Conservation (phyloP, 768 basidiomycete genomes). For the Chalciporus chontae region DNA sequence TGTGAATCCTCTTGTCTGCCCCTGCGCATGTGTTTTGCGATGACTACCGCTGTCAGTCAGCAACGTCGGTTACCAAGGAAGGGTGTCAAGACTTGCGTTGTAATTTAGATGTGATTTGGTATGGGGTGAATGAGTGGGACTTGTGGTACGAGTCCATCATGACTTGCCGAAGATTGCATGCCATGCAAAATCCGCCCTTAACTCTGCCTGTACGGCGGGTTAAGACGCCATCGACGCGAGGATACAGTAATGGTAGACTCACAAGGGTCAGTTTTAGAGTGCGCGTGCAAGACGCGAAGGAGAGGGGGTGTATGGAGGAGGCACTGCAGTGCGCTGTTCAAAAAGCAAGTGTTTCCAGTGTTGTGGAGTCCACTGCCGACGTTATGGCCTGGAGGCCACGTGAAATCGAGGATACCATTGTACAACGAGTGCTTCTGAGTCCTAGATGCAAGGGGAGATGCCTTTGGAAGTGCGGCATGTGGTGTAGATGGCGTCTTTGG, state of each 20-base stretch:
- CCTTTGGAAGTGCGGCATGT: slow-evolving; percentile 28
- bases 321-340: slow-evolving; percentile 93
- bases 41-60: slow-evolving; percentile 45
- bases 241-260: slow-evolving; percentile 27
- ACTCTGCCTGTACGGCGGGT: slow-evolving; percentile 35
- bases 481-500: slow-evolving; percentile 25
- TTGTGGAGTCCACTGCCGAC: slow-evolving; percentile 72
- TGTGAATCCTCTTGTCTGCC: slow-evolving; percentile 98
- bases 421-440: slow-evolving; percentile 41
- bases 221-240: slow-evolving; percentile 1
- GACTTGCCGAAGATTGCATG: slow-evolving; percentile 62
- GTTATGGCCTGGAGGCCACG: slow-evolving; percentile 53
- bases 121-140: slow-evolving; percentile 56
- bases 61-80: not conserved
- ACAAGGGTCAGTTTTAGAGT: slow-evolving; percentile 56
- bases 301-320: slow-evolving; percentile 90
- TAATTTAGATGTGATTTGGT: slow-evolving; percentile 60
- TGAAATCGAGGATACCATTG: slow-evolving; percentile 51
- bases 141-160: slow-evolving; percentile 50
- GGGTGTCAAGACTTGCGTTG: slow-evolving; percentile 48
- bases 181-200: slow-evolving; percentile 68
- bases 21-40: slow-evolving; percentile 86
- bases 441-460: slow-evolving; percentile 19
- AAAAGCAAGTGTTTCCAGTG: slow-evolving; percentile 91
- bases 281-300: slow-evolving; percentile 53